These are phyloP conservation scores for Mediolabrus comicus DNA, from an alignment of 108 stramenopile genomes.

Conservation along the genomic window DNA sequence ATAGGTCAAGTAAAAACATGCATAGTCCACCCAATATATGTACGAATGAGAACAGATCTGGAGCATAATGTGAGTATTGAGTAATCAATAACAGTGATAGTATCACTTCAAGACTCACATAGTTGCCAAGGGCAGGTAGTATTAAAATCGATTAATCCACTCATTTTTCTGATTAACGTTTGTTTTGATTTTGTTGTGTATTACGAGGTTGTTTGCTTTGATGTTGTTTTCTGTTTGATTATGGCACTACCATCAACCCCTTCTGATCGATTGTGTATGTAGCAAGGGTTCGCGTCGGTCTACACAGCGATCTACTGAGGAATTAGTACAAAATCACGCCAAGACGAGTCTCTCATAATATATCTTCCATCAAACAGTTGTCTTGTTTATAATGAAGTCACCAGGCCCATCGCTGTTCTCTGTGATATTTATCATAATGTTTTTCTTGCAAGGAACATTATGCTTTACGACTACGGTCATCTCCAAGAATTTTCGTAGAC, in stretches of 20 bases:
- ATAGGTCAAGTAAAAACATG: slow-evolving; percentile 28
- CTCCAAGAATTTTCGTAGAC: neutral
- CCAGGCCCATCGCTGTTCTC: too few relatives aligned
- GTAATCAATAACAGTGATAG: too few relatives aligned
- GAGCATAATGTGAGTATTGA: too few relatives aligned
- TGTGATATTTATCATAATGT: neutral
- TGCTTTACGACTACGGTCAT: neutral
- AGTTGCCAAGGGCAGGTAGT: slow-evolving; percentile 47
- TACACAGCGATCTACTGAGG: too few relatives aligned
- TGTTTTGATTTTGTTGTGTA: neutral
- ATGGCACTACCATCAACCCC: too few relatives aligned
- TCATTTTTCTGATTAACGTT: slow-evolving; percentile 12
- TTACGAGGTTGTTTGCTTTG: neutral
- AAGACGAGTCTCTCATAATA: too few relatives aligned
- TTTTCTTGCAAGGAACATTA: neutral
- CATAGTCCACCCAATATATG: slow-evolving; percentile 19
- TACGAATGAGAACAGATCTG: slow-evolving; percentile 30
- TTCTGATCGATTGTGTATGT: too few relatives aligned
- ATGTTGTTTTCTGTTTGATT: neutral
- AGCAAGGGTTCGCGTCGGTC: too few relatives aligned
- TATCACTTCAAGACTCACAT: too few relatives aligned
- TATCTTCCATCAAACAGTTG: too few relatives aligned
- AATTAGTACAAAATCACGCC: too few relatives aligned
- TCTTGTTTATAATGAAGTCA: too few relatives aligned
- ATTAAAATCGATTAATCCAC: slow-evolving; percentile 35